These are phyloP conservation scores for Verticillium longisporum DNA, from an alignment of 2,329 filamentous ascomycete species.

Conservation along the genomic window DNA sequence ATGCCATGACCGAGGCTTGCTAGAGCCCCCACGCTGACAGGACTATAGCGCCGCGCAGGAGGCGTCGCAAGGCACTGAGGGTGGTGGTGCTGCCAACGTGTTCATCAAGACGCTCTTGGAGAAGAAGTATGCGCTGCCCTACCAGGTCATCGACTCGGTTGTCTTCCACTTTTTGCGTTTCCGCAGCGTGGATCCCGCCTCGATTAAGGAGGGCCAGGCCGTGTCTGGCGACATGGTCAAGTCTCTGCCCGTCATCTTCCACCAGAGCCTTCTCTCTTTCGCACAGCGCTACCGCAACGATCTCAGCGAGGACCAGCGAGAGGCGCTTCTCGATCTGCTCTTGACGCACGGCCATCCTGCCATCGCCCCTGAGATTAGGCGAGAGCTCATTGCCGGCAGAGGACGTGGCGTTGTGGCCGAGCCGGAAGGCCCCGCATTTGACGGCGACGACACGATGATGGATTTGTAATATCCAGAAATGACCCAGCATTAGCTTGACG, in stretches of 20 bases:
- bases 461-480: constrained; percentile 28
- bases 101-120: constrained; percentile 91
- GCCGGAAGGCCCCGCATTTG: constrained; percentile 43
- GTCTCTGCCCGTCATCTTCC: constrained; percentile 89
- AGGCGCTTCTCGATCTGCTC: constrained; percentile 82
- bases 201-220: constrained; percentile 41
- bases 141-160: constrained; percentile 86
- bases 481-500: background rate
- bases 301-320: constrained; percentile 90
- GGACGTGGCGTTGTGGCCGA: constrained; percentile 71
- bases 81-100: constrained; percentile 86
- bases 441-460: constrained; percentile 91
- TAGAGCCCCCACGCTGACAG: background rate
- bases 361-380: constrained; percentile 85
- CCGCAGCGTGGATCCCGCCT: constrained; percentile 58
- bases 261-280: constrained; percentile 87
- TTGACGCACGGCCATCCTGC: constrained; percentile 77
- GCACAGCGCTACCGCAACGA: constrained; percentile 93
- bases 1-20: background rate
- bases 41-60: constrained; percentile 63
- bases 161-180: constrained; percentile 97
- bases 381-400: constrained; percentile 81
- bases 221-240: constrained; percentile 38
- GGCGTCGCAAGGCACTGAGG: constrained; percentile 74
- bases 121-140: constrained; percentile 95